These are phyloP conservation scores for Claviceps pusilla DNA, from an alignment of 2,329 filamentous ascomycete species.

Conservation along the genomic window DNA sequence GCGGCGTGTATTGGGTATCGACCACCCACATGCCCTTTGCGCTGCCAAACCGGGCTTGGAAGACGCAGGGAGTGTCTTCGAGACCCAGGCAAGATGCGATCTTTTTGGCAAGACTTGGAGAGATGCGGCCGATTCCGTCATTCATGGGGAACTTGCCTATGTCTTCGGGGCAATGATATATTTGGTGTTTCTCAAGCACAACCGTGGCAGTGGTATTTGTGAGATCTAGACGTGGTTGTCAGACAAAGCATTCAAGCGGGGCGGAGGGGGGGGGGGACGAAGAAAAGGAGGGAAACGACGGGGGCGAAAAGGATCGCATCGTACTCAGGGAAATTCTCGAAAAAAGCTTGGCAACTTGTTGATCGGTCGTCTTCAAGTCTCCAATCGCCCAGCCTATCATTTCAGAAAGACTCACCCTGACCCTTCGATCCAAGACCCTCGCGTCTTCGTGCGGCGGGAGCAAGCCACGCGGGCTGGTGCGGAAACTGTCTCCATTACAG, in stretches of 20 bases:
- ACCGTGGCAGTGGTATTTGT: slow-evolving; percentile 35
- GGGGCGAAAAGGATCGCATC: slow-evolving; percentile 1
- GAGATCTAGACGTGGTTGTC: slow-evolving; percentile 25
- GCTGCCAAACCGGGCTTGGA: slow-evolving; percentile 56
- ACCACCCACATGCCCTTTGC: slow-evolving; percentile 67
- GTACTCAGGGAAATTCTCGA: slow-evolving; percentile 40
- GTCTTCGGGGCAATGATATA: slow-evolving; percentile 23
- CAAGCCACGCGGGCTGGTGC: not conserved
- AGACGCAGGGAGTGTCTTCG: slow-evolving; percentile 41
- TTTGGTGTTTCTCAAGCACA: slow-evolving; percentile 30
- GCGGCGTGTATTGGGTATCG: slow-evolving; percentile 18
- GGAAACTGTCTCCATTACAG: slow-evolving; percentile 31
- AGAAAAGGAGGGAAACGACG: not conserved
- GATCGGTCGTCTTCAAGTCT: slow-evolving; percentile 25
- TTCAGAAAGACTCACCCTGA: slow-evolving; percentile 20
- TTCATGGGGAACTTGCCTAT: slow-evolving; percentile 40
- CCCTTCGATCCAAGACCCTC: slow-evolving; percentile 10
- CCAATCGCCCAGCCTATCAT: slow-evolving; percentile 41
- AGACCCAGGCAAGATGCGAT: slow-evolving; percentile 38
- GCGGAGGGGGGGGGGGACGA: no score
- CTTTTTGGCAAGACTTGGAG: slow-evolving; percentile 37
- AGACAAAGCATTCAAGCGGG: not conserved
- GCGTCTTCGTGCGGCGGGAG: slow-evolving; percentile 14
- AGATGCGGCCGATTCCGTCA: slow-evolving; percentile 53
- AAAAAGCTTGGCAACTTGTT: slow-evolving; percentile 41